Base-by-base conservation (phyloP, 192 early-diverging fungal species). In the Coemansia sp. region DNA sequence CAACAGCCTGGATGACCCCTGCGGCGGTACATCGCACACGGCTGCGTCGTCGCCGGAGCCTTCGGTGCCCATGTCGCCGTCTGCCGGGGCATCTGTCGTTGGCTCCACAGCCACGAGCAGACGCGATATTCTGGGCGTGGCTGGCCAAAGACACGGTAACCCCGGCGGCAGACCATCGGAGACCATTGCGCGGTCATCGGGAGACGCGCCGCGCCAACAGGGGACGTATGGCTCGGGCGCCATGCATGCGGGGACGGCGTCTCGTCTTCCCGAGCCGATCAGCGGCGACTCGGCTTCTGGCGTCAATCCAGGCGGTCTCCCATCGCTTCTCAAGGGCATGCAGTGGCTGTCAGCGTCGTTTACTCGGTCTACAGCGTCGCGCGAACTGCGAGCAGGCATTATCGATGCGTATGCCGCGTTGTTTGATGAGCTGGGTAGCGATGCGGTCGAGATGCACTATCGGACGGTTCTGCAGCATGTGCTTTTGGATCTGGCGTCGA, bases 381-480 rank as follows among this genome's bases (percentile, higher is more conserved):
- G 85, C 11, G 92, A 95, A 35, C 76, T 85, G 13, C 84, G 89
- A 0, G 82, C 90, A 0, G 94, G 91, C 14, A 81, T 96, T 1
- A 69, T 93, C 13, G 91, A 95, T 63, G 81, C 87, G 6, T 95
- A 94, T 75, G 84, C 88, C 0, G 78, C 84, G 1, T 61, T 94
- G 2, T 87, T 93, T 48, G 74, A 85, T 30, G 72, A 85, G 62
- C 79, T 93, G 4, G 94, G 93, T 18, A 68, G 85, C 1, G 67
- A 70, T 3, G 85, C 87, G 47, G 84, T 93, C 4, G 93, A 92
- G 62, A 47, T 71, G 18, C 85, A 99, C 60, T 95, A 95, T 61
- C 60, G 79, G 0, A 45, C 62, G 6, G 90, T 97, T 63, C 57
- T 84, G 8, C 85, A 80, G 28, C 90, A 92, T 57, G 55, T 94